Percentiles rank a stretch among this genome's conserved stretches.
Evolutionary conservation across 169 alveolate genomes (phyloP).

Genomic region (Plasmodium vinckei): DNA sequence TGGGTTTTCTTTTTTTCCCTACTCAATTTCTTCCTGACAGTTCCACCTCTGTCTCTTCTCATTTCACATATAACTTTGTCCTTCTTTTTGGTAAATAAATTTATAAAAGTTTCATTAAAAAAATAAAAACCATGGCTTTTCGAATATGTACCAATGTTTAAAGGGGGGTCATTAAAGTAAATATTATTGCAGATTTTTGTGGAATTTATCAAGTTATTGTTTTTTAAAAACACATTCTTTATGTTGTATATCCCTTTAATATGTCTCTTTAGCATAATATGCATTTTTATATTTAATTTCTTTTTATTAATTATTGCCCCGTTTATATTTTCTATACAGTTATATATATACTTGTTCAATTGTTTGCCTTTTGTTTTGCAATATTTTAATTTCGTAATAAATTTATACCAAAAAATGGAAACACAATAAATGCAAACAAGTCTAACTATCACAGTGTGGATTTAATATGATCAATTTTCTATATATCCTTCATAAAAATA

Average conservation of each 20-base stretch:
- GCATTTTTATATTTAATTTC: slow-evolving; percentile 17
- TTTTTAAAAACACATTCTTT: slow-evolving; percentile 38
- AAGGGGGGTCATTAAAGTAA: not conserved
- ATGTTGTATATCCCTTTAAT: slow-evolving; percentile 37
- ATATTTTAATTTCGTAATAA: too few relatives aligned
- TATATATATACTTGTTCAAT: too few relatives aligned
- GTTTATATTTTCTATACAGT: too few relatives aligned
- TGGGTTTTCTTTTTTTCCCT: slow-evolving; percentile 75
- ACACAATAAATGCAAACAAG: too few relatives aligned
- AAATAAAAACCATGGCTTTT: not conserved
- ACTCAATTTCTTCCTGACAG: slow-evolving; percentile 72
- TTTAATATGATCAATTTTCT: too few relatives aligned
- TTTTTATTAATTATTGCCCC: not conserved
- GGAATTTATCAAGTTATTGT: not conserved
- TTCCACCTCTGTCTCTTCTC: slow-evolving; percentile 77
- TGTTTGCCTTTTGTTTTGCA: too few relatives aligned
- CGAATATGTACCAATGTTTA: not conserved
- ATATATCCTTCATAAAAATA: too few relatives aligned
- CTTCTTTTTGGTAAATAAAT: slow-evolving; percentile 7
- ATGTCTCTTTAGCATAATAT: slow-evolving; percentile 23
- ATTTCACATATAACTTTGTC: slow-evolving; percentile 39
- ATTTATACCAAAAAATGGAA: too few relatives aligned
- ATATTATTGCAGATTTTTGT: not conserved
- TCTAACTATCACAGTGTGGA: too few relatives aligned
- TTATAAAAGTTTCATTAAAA: slow-evolving; percentile 38